Percentiles rank a stretch among this genome's conserved stretches.
Evolutionary conservation across 768 basidiomycete species (phyloP).

Genomic region (Vararia minispora): DNA sequence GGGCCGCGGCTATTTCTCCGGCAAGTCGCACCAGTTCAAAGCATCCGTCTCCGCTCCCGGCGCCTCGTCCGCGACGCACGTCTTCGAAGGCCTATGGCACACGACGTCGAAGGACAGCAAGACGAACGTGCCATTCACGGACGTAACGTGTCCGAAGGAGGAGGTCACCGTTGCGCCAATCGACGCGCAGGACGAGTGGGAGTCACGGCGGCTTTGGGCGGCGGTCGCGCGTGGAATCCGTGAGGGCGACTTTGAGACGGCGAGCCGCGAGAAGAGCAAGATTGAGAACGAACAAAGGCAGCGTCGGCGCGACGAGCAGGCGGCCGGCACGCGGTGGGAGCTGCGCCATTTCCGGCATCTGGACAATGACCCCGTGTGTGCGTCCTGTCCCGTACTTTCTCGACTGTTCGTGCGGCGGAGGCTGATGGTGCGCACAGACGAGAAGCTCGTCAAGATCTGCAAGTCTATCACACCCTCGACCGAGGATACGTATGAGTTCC

Average conservation of each 20-base stretch:
- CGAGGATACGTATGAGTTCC: slow-evolving; percentile 71
- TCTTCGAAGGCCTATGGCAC: slow-evolving; percentile 79
- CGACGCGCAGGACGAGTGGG: slow-evolving; percentile 66
- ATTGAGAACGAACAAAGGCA: slow-evolving; percentile 97
- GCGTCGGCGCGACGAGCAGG: slow-evolving; percentile 69
- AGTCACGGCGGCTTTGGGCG: slow-evolving; percentile 79
- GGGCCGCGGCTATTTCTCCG: slow-evolving; percentile 91
- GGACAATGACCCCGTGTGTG: slow-evolving; percentile 64
- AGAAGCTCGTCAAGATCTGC: slow-evolving; percentile 49
- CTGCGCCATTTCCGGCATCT: slow-evolving; percentile 68
- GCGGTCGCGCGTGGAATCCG: slow-evolving; percentile 85
- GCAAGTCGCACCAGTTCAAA: slow-evolving; percentile 90
- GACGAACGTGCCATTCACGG: slow-evolving; percentile 53
- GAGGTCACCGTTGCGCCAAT: slow-evolving; percentile 57
- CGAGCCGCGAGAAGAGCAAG: slow-evolving; percentile 75
- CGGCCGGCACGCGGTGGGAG: slow-evolving; percentile 62
- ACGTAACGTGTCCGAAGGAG: slow-evolving; percentile 63
- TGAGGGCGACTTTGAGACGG: slow-evolving; percentile 86
- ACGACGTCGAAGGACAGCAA: slow-evolving; percentile 44
- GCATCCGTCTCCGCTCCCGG: slow-evolving; percentile 52
- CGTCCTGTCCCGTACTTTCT: slow-evolving; percentile 19
- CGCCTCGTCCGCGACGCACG: slow-evolving; percentile 28
- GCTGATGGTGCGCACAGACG: slow-evolving; percentile 31
- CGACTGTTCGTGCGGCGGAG: not conserved
- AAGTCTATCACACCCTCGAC: slow-evolving; percentile 54